Base-by-base conservation (phyloP, 805 yeast species). In the Candida quercuum region DNA sequence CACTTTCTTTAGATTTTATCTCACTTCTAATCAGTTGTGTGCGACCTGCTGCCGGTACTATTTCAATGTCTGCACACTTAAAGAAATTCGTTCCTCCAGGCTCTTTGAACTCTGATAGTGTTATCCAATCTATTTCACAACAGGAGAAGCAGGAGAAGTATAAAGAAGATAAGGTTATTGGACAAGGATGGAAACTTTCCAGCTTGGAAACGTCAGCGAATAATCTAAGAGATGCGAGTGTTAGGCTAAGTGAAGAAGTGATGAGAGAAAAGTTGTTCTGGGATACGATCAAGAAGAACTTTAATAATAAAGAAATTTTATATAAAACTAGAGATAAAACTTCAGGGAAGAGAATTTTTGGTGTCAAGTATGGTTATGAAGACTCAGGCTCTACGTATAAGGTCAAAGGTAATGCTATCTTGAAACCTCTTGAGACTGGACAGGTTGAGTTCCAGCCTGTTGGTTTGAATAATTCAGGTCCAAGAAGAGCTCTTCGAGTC, bases 301-400 rank as follows among this genome's bases (percentile, higher is more conserved):
- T 51, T 35, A 51, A 55, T 23, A 46, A 51, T 16, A 72, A 71
- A 39, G 95, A 86, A 52, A 77, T 79, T 1, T 57, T 89, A 11
- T 79, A 81, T 51, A 85, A 83, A 47, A 69, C 81, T 19, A 70
- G 78, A 37, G 80, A 75, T 39, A 78, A 77, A 7, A 67, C 69
- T 6, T 57, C 69, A 0, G 67, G 76, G 15, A 73, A 76, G 9
- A 64, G 63, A 39, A 64, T 69, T 2, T 70, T 89, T 30, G 94
- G 91, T 4, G 82, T 91, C 26, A 86, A 85, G 50, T 93, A 84
- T 54, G 98, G 98, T 0, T 91, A 76, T 62, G 89, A 83, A 14
- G 97, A 89, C 58, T 78, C 95, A 0, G 99, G 98, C 0, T 85
- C 95, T 1, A 74, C 67, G 16, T 86, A 76, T 51, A 66, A 63